Conservation (phyloP, 177 flowering plant species). For the Vitis hybrid region DNA sequence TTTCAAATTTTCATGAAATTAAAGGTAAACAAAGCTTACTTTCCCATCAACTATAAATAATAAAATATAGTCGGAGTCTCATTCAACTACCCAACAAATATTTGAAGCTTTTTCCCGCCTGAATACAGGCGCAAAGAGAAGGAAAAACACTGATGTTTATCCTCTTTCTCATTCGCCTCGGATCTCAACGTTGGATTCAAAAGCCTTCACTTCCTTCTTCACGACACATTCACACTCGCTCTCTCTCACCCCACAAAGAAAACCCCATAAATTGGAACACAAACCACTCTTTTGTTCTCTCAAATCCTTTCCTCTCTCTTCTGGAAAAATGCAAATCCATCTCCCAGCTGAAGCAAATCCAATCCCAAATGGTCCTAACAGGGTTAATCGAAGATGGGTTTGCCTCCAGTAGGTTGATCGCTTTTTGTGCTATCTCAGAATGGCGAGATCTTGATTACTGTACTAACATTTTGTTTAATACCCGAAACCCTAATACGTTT, state of each 20-base stretch:
- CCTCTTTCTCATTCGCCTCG: conserved; percentile 6
- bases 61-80: too few species aligned
- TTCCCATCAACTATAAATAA: too few species aligned
- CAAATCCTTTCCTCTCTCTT: conserved; percentile 45
- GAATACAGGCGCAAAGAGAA: too few species aligned
- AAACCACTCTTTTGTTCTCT: conserved; percentile 32
- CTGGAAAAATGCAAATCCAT: conserved; percentile 55
- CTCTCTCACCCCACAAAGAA: conserved; percentile 26
- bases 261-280: conserved; percentile 47
- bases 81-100: too few species aligned
- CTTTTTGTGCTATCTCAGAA: conserved; percentile 60
- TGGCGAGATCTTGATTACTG: conserved; percentile 41
- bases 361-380: conserved; percentile 57
- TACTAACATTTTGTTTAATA: conserved; percentile 27
- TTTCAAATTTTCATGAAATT: too few species aligned
- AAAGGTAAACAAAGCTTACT: too few species aligned
- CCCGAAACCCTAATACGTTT: conserved; percentile 38
- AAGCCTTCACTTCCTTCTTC: conserved; percentile 7
- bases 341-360: conserved; percentile 59
- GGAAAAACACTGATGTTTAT: conserved; percentile 19
- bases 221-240: conserved; percentile 25
- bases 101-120: too few species aligned
- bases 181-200: background rate
- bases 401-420: conserved; percentile 57
- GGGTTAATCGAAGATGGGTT: conserved; percentile 48